These are phyloP conservation scores for Solanum neorickii DNA, from an alignment of 257 asterid genomes.

Conservation along the genomic window DNA sequence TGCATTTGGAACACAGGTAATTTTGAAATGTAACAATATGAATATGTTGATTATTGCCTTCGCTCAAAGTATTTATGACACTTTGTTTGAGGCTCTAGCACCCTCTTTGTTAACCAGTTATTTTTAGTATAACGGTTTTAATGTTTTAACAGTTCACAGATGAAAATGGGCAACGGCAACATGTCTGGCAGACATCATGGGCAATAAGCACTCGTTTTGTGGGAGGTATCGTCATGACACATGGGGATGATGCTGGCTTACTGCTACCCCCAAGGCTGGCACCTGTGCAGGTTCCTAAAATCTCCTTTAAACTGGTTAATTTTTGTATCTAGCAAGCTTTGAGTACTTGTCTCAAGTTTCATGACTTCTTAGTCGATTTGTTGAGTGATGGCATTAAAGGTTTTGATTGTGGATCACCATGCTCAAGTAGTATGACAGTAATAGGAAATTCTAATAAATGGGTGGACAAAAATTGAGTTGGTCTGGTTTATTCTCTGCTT, in stretches of 20 bases:
- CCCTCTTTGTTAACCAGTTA: neutral
- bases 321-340: neutral
- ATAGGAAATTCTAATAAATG: neutral
- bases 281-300: constrained; percentile 62
- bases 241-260: constrained; percentile 93
- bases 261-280: constrained; percentile 94
- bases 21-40: neutral
- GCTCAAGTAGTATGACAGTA: neutral
- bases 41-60: neutral
- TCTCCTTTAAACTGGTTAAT: constrained; percentile 1
- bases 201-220: constrained; percentile 92
- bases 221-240: constrained; percentile 97
- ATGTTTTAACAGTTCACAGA: constrained; percentile 58
- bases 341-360: neutral
- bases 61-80: neutral
- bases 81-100: neutral
- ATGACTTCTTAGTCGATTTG: neutral
- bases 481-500: neutral
- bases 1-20: constrained; percentile 91
- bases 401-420: neutral
- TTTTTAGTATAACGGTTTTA: neutral
- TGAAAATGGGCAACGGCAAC: constrained; percentile 88
- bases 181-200: constrained; percentile 99
- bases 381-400: neutral
- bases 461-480: neutral